Evolutionary conservation across 2,329 filamentous ascomycete species (phyloP), one percentile per base, ranked within the genome.

Genomic region (Plectosphaerella sp.): DNA sequence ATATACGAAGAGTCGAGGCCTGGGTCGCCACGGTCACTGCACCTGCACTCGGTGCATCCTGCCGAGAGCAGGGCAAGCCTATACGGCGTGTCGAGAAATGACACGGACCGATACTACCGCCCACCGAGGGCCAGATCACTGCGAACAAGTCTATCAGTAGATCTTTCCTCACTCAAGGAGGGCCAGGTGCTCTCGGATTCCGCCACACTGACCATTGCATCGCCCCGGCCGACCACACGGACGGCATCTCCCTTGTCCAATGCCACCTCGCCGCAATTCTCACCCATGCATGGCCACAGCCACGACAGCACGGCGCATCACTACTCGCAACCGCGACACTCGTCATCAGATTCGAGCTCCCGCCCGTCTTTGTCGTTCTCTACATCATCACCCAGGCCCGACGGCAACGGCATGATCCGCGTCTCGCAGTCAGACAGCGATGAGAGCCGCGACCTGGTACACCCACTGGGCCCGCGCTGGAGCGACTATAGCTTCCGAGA

Each of bases 401-500:
- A 54, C 22, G 22, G 22, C 5, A 42, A 16, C 24, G n/a, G 28
- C 10, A 16, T n/a, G 5, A 45, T 52, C 3, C 47, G 35, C 3
- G 25, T 14, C n/a, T 53, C 55, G 18, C 37, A 20, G 18, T 37
- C 54, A 1, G 49, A n/a, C 16, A 43, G 15, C 18, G 28, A 49
- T 2, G 43, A 41, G 15, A 37, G 12, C 22, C 18, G 46, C 5
- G 43, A 39, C 18, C 50, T 18, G n/a, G 15, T 18, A 8, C 41
- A 37, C 5, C 52, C 57, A 3, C 54, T 64, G 14, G 61, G 60
- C 20, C 60, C 62, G 22, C 53, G 60, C 8, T 63, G 61, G 49
- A 60, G 61, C 8, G 68, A 71, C 49, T 71, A 71, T 41, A 68
- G 67, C 0, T 65, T 71, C 18, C 62, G 68, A 11, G 68, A 71